These are phyloP conservation scores for Rhizopogon sp. DNA, from an alignment of 768 basidiomycete genomes.

Conservation along the genomic window DNA sequence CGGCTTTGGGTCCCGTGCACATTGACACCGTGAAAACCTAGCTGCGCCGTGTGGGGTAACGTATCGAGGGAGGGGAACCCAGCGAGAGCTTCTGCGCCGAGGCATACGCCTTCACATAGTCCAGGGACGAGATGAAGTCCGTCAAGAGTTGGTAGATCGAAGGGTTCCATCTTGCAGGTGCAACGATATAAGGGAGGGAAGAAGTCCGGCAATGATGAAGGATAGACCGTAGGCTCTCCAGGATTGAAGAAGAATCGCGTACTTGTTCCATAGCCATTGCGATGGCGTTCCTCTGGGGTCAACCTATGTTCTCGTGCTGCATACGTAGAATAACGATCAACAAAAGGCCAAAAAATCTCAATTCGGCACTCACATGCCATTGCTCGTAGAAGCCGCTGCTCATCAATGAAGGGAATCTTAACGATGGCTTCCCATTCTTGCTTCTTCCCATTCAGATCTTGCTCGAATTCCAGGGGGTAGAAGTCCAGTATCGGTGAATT, in stretches of 20 bases:
- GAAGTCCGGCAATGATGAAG: constrained; percentile 91
- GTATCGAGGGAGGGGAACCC: constrained; percentile 97
- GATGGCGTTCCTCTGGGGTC: constrained; percentile 63
- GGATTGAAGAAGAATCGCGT: constrained; percentile 73
- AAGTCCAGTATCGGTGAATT: constrained; percentile 90
- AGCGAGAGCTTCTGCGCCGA: constrained; percentile 82
- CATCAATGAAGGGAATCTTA: constrained; percentile 97
- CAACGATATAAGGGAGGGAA: constrained; percentile 86
- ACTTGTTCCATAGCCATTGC: constrained; percentile 79
- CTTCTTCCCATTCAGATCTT: constrained; percentile 96
- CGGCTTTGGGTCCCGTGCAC: constrained; percentile 87
- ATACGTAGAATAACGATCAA: not conserved
- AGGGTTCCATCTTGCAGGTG: constrained; percentile 74
- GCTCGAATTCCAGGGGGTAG: constrained; percentile 88
- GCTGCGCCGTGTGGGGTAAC: constrained; percentile 66
- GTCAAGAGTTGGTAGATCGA: constrained; percentile 80
- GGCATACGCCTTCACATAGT: constrained; percentile 81
- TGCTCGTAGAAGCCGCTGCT: constrained; percentile 67
- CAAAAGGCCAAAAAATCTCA: not conserved
- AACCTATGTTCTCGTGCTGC: constrained; percentile 76
- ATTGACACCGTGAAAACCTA: constrained; percentile 88
- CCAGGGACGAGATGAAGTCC: constrained; percentile 85
- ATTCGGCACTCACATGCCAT: constrained; percentile 62
- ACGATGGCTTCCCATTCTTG: constrained; percentile 99
- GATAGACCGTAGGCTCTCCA: constrained; percentile 62